Evolutionary conservation across 345 rosid genomes (phyloP).

Genomic region (Populus tremula): DNA sequence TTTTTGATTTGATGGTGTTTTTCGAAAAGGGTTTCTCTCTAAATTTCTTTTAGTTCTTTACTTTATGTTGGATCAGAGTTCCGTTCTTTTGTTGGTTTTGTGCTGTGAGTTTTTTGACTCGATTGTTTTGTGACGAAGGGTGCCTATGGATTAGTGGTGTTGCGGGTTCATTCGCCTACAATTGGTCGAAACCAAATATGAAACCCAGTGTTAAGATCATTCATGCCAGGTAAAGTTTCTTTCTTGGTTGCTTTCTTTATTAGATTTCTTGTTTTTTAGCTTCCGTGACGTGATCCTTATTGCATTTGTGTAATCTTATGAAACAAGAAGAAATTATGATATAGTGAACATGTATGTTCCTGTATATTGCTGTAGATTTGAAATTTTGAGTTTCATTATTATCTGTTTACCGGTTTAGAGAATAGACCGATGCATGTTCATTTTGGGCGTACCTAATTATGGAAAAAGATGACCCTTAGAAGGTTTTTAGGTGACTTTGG

Average conservation of each 20-base stretch:
- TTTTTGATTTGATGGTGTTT: background rate
- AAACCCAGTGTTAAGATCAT: constrained; percentile 94
- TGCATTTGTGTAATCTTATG: background rate
- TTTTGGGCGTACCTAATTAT: background rate
- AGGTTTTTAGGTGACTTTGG: background rate
- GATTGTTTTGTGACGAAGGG: constrained; percentile 39
- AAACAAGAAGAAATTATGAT: background rate
- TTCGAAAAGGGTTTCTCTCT: background rate
- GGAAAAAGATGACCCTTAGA: background rate
- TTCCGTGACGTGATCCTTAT: background rate
- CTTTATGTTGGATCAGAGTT: background rate
- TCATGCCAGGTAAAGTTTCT: constrained; percentile 71
- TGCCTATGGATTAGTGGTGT: constrained; percentile 87
- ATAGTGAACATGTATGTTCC: background rate
- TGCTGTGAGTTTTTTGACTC: constrained; percentile 4
- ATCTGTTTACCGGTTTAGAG: background rate
- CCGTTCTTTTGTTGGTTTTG: background rate
- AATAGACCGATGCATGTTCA: background rate
- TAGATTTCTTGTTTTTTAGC: background rate
- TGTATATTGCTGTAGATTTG: background rate
- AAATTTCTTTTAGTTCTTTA: background rate
- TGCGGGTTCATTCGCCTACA: constrained; percentile 80
- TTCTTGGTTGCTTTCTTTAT: background rate
- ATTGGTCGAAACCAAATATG: constrained; percentile 95
- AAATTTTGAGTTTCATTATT: background rate